phyloP scores from a whole-genome alignment of 371 early-diverging fungal genomes.

The Rhizopus microsporus region DNA sequence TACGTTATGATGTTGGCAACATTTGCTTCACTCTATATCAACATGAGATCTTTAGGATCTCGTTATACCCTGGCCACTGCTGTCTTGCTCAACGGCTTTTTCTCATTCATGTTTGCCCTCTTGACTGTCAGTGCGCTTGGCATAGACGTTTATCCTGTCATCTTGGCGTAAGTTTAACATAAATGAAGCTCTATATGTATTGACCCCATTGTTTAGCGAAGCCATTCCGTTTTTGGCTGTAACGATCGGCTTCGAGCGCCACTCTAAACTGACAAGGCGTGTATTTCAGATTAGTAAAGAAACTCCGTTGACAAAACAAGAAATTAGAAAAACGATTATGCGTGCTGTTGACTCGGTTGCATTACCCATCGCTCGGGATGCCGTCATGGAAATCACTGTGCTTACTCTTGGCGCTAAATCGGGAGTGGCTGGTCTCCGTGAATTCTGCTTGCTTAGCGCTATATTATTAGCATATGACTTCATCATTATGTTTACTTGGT shows the following conservation, averaged over 20 bases:
- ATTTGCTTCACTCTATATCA: slow-evolving; percentile 78
- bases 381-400: slow-evolving; percentile 80
- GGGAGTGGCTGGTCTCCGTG: slow-evolving; percentile 75
- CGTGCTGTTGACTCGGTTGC: slow-evolving; percentile 73
- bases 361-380: slow-evolving; percentile 72
- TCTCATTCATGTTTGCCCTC: slow-evolving; percentile 80
- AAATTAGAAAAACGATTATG: slow-evolving; percentile 67
- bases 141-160: slow-evolving; percentile 70
- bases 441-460: slow-evolving; percentile 82
- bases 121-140: slow-evolving; percentile 68
- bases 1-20: slow-evolving; percentile 88
- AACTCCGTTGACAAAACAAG: slow-evolving; percentile 37
- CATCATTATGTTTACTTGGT: slow-evolving; percentile 84
- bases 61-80: slow-evolving; percentile 73
- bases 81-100: slow-evolving; percentile 69
- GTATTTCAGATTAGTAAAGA: slow-evolving; percentile 60
- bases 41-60: slow-evolving; percentile 88
- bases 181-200: neutral
- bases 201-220: slow-evolving; percentile 52
- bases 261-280: slow-evolving; percentile 79
- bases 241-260: slow-evolving; percentile 92
- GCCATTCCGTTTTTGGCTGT: slow-evolving; percentile 92
- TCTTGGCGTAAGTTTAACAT: slow-evolving; percentile 55
- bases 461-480: slow-evolving; percentile 84
- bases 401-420: slow-evolving; percentile 79